These are phyloP conservation scores for Blastobotrys ciferrii DNA, from an alignment of 1,139 yeast genomes.

Conservation along the genomic window DNA sequence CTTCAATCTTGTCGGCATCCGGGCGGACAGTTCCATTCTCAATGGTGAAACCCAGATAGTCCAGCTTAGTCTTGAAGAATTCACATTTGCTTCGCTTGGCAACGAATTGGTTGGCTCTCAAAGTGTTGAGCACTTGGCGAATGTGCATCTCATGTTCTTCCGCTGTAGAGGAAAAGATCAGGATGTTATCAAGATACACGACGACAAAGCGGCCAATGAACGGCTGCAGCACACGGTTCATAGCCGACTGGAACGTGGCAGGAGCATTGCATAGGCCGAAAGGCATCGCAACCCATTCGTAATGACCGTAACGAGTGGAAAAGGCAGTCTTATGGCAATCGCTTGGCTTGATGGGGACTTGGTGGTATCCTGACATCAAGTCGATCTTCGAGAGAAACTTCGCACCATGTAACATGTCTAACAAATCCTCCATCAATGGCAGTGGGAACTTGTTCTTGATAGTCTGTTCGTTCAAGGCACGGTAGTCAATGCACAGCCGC, in stretches of 20 bases:
- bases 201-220: background rate
- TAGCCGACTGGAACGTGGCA: conserved; percentile 25
- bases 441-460: conserved; percentile 13
- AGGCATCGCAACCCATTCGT: conserved; percentile 28
- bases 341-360: conserved; percentile 18
- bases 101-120: conserved; percentile 6
- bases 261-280: conserved; percentile 29
- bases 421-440: conserved; percentile 1
- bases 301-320: conserved; percentile 23
- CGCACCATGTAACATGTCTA: conserved; percentile 9
- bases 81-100: conserved; percentile 17
- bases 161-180: conserved; percentile 25
- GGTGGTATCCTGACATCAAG: conserved; percentile 25
- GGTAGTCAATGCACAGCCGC: conserved; percentile 23
- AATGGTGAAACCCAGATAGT: conserved; percentile 17
- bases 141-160: conserved; percentile 30
- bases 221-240: conserved; percentile 14
- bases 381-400: conserved; percentile 23
- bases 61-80: conserved; percentile 12
- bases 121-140: conserved; percentile 15
- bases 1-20: background rate
- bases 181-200: conserved; percentile 15
- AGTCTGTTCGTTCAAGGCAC: conserved; percentile 17
- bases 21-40: background rate
- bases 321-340: conserved; percentile 27